A percentile compares a stretch with the other conserved stretches of the same genome.
Evolutionary conservation across 495 filamentous ascomycete species (phyloP).

Genomic region (Amorphotheca resinae): DNA sequence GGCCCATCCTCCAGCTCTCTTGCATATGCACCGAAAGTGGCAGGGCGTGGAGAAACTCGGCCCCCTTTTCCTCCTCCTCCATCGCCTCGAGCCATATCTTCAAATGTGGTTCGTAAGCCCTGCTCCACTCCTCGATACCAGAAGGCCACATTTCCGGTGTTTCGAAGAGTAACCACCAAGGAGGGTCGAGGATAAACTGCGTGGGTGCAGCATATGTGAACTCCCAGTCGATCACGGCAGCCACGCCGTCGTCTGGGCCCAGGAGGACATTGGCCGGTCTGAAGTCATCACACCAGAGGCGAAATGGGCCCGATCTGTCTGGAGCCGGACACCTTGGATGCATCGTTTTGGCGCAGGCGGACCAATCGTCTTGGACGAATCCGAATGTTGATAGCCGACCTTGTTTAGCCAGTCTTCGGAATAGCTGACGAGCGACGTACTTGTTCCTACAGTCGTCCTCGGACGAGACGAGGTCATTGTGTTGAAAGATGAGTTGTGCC

Average conservation of each 20-base stretch:
- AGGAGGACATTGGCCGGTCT: slow-evolving; percentile 20
- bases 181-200: slow-evolving; percentile 28
- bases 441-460: slow-evolving; percentile 26
- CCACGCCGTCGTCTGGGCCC: slow-evolving; percentile 5
- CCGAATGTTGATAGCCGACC: slow-evolving; percentile 20
- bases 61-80: slow-evolving; percentile 17
- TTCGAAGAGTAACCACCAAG: slow-evolving; percentile 33
- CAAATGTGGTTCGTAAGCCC: slow-evolving; percentile 16
- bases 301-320: not conserved
- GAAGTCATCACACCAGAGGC: slow-evolving; percentile 21
- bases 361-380: slow-evolving; percentile 24
- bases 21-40: slow-evolving; percentile 15
- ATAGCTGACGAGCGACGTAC: slow-evolving; percentile 26
- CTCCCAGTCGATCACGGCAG: slow-evolving; percentile 26
- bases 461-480: slow-evolving; percentile 27
- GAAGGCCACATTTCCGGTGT: slow-evolving; percentile 25
- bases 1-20: slow-evolving; percentile 23
- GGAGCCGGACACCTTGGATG: slow-evolving; percentile 2
- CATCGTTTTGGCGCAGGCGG: slow-evolving; percentile 8
- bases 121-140: slow-evolving; percentile 22
- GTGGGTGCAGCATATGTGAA: slow-evolving; percentile 31
- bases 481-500: slow-evolving; percentile 28
- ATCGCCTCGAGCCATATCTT: slow-evolving; percentile 22
- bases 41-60: slow-evolving; percentile 2
- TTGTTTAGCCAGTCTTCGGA: slow-evolving; percentile 24